Percentiles rank a stretch among this genome's conserved stretches.
Evolutionary conservation across 192 early-diverging fungal genomes (phyloP).

Genomic region (Rhizoclosmatium sp.): DNA sequence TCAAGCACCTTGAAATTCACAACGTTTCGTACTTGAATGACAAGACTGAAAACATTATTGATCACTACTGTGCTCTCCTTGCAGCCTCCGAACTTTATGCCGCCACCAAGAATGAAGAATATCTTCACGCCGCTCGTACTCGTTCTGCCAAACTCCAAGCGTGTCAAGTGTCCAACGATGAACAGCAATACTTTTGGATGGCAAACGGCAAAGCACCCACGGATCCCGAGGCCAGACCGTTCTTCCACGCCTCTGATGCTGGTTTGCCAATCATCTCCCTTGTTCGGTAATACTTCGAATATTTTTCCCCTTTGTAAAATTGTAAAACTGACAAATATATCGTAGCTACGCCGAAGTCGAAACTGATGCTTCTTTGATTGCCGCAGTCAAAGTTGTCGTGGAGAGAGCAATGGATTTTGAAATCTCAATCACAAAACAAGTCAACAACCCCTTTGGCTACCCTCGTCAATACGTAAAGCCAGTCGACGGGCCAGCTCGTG

Average conservation of each 20-base stretch:
- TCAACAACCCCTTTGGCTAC: slow-evolving; percentile 26
- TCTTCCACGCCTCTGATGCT: slow-evolving; percentile 35
- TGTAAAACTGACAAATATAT: no score
- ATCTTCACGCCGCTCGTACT: slow-evolving; percentile 3
- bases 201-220: background rate
- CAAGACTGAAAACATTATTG: slow-evolving; percentile 31
- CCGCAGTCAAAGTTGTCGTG: background rate
- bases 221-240: slow-evolving; percentile 10
- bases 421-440: slow-evolving; percentile 12
- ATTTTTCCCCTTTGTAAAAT: no score
- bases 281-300: background rate
- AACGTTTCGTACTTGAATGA: slow-evolving; percentile 21
- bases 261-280: slow-evolving; percentile 21
- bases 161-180: slow-evolving; percentile 18
- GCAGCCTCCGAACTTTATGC: slow-evolving; percentile 23
- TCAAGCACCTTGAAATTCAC: slow-evolving; percentile 20
- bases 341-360: slow-evolving; percentile 8
- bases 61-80: slow-evolving; percentile 28
- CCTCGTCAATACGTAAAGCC: slow-evolving; percentile 25
- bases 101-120: slow-evolving; percentile 24
- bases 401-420: slow-evolving; percentile 25
- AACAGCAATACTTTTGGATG: slow-evolving; percentile 22
- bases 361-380: background rate
- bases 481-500: background rate
- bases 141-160: background rate